Conservation (phyloP, 495 filamentous ascomycete genomes). For the Penicillium samsonianum region DNA sequence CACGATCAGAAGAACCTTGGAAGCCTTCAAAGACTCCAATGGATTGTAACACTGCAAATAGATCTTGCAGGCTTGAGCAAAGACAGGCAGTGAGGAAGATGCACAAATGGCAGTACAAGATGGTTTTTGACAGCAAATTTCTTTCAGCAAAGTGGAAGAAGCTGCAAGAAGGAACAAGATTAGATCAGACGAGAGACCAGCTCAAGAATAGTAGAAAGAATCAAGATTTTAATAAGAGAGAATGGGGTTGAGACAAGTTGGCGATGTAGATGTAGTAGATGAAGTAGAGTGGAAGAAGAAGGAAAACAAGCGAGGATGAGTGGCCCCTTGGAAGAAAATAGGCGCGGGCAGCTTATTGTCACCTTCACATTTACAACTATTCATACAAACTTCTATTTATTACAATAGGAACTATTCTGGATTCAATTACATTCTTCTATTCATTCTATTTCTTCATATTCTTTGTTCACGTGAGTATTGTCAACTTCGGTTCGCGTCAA, state of each 20-base stretch:
- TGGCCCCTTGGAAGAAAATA: slow-evolving; percentile 6
- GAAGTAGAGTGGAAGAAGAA: background rate
- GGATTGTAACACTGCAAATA: background rate
- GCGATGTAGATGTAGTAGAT: too few species aligned
- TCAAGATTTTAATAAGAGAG: background rate
- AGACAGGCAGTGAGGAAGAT: background rate
- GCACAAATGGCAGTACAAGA: background rate
- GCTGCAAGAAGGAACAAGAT: background rate
- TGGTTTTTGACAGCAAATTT: slow-evolving; percentile 1
- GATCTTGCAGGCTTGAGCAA: background rate
- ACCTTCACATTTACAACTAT: background rate
- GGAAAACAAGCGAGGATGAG: background rate
- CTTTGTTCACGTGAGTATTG: slow-evolving; percentile 2
- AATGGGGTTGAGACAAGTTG: background rate
- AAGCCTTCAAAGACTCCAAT: background rate
- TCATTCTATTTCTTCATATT: background rate
- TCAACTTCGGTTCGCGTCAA: background rate
- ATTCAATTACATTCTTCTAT: background rate
- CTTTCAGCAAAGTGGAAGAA: background rate
- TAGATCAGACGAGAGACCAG: slow-evolving; percentile 7
- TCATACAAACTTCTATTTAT: background rate
- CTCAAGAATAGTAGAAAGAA: slow-evolving; percentile 1
- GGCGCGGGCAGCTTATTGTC: slow-evolving; percentile 1
- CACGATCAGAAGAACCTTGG: background rate
- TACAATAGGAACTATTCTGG: background rate